phyloP scores from a whole-genome alignment of 331 rosid genomes.

The Quercus phellos region DNA sequence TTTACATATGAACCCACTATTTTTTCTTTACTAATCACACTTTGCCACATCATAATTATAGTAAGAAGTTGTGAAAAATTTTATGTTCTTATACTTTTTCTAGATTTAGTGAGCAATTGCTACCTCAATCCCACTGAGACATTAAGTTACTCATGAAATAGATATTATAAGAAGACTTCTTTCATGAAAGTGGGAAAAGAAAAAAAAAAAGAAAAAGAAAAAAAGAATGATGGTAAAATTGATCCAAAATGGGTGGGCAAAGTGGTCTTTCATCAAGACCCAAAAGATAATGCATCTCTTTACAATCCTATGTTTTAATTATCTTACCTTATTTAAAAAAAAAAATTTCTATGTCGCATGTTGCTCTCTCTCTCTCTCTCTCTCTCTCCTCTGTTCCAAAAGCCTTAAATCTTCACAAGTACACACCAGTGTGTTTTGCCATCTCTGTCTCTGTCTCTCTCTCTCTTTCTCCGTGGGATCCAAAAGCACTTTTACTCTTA shows the following conservation, averaged over 20 bases:
- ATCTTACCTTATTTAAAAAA: no score
- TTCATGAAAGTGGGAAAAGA: neutral
- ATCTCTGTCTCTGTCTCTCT: neutral
- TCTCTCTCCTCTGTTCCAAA: neutral
- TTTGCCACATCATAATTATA: no score
- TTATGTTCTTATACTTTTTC: no score
- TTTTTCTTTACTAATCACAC: no score
- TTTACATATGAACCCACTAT: accelerated
- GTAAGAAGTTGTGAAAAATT: no score
- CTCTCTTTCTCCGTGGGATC: constrained; percentile 29
- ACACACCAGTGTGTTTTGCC: neutral
- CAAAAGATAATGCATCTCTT: neutral
- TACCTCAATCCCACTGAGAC: no score
- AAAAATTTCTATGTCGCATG: neutral
- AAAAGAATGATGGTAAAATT: neutral
- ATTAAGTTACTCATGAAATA: no score
- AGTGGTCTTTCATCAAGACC: neutral
- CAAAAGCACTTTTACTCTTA: constrained; percentile 17
- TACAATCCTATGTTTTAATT: neutral
- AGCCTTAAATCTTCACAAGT: neutral
- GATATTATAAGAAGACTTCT: neutral
- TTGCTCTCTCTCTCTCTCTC: neutral
- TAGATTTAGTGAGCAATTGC: no score
- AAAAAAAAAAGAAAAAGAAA: neutral
- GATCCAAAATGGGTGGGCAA: constrained; percentile 26